A percentile compares a stretch with the other conserved stretches of the same genome.
These are phyloP conservation scores for Aspergillus luchuensis DNA, from an alignment of 2,329 filamentous ascomycete species.

Conservation along the genomic window DNA sequence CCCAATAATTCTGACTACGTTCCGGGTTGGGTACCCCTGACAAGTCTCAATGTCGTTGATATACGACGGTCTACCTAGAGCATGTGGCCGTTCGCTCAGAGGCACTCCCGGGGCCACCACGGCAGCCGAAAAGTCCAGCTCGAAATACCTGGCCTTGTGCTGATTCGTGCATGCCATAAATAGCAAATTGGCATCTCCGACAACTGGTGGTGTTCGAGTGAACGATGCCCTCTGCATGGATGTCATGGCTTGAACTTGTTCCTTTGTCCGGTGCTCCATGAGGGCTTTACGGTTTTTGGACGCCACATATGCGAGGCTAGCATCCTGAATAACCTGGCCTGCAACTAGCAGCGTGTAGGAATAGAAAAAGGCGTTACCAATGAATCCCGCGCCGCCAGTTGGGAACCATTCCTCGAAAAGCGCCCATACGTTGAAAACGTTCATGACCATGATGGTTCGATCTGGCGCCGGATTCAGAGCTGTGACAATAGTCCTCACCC, in stretches of 20 bases:
- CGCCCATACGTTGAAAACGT: conserved; percentile 43
- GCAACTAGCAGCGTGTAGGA: conserved; percentile 12
- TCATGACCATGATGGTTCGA: conserved; percentile 40
- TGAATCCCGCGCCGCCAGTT: conserved; percentile 22
- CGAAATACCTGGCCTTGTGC: conserved; percentile 41
- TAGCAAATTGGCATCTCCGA: conserved; percentile 35
- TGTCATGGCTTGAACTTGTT: conserved; percentile 23
- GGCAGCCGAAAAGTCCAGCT: conserved; percentile 41
- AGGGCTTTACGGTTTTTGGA: conserved; percentile 19
- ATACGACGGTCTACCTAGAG: conserved; percentile 16
- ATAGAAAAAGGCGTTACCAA: conserved; percentile 24
- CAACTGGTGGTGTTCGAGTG: conserved; percentile 27
- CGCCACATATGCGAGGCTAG: conserved; percentile 13
- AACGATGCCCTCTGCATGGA: conserved; percentile 10
- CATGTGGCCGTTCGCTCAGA: conserved; percentile 3
- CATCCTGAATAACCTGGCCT: conserved; percentile 10
- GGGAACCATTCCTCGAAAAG: conserved; percentile 36
- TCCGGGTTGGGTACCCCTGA: conserved; percentile 10
- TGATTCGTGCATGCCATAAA: conserved; percentile 46
- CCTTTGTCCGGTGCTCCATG: conserved; percentile 19
- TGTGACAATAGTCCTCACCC: conserved; percentile 32
- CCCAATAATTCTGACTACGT: conserved; percentile 31
- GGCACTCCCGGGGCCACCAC: conserved; percentile 17
- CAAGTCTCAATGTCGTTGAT: conserved; percentile 10
- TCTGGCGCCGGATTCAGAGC: conserved; percentile 28